Evolutionary conservation across 495 filamentous ascomycete species (phyloP).

Genomic region (Tuber magnatum): DNA sequence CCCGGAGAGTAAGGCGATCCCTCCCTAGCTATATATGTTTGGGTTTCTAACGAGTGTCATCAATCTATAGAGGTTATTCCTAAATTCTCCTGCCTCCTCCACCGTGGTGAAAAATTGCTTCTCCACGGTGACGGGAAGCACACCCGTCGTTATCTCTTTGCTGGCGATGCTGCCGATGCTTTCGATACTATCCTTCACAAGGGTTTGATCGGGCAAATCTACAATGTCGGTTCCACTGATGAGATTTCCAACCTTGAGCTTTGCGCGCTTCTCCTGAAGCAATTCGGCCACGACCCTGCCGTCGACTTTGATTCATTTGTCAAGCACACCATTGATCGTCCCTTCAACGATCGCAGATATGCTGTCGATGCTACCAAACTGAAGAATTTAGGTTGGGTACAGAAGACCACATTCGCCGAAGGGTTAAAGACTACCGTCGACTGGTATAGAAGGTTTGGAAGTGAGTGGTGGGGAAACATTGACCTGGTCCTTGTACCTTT

Average conservation of each 20-base stretch:
- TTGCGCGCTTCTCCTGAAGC: conserved; percentile 52
- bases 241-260: conserved; percentile 59
- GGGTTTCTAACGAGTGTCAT: conserved; percentile 21
- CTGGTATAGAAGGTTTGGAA: conserved; percentile 60
- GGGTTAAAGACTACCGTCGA: conserved; percentile 60
- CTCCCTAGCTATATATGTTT: neutral
- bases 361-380: conserved; percentile 62
- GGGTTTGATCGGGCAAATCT: conserved; percentile 58
- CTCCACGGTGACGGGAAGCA: conserved; percentile 64
- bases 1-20: conserved; percentile 58
- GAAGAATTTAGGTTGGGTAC: conserved; percentile 58
- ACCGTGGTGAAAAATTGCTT: conserved; percentile 52
- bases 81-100: conserved; percentile 61
- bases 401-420: conserved; percentile 54
- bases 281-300: conserved; percentile 44
- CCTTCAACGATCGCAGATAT: conserved; percentile 66
- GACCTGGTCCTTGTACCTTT: conserved; percentile 55
- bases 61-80: conserved; percentile 60
- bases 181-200: conserved; percentile 71
- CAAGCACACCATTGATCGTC: conserved; percentile 60
- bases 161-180: conserved; percentile 65
- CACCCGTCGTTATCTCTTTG: conserved; percentile 62
- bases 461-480: conserved; percentile 69
- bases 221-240: conserved; percentile 64
- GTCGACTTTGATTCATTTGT: conserved; percentile 48